Evolutionary conservation across 2,329 filamentous ascomycete genomes (phyloP).

Genomic region (Dryadomyces quercus-mongolicae): DNA sequence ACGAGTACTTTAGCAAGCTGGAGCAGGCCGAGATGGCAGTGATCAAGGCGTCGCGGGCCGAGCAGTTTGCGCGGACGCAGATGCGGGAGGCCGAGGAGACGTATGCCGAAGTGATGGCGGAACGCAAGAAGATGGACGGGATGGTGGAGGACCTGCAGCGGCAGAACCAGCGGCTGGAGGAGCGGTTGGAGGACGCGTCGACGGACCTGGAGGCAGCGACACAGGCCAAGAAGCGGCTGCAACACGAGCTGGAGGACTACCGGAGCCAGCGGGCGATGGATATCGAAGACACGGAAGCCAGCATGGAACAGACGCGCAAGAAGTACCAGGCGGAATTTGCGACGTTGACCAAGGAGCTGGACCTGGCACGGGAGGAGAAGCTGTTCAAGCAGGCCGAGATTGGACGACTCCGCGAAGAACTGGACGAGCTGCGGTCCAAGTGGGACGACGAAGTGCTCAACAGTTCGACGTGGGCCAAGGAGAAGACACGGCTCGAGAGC

Average conservation of each 20-base stretch:
- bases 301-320: constrained; percentile 91
- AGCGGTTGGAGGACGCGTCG: constrained; percentile 80
- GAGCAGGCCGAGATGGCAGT: constrained; percentile 95
- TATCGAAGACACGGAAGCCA: constrained; percentile 91
- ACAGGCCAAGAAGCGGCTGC: constrained; percentile 85
- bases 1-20: constrained; percentile 94
- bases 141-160: constrained; percentile 82
- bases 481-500: constrained; percentile 84
- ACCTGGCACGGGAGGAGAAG: constrained; percentile 82
- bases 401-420: constrained; percentile 79
- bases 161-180: constrained; percentile 80
- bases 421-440: constrained; percentile 87
- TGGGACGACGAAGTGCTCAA: constrained; percentile 98
- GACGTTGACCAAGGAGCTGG: constrained; percentile 79
- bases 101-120: constrained; percentile 79
- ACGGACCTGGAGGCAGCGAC: constrained; percentile 77
- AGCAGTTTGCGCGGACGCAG: constrained; percentile 87
- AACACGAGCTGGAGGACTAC: constrained; percentile 97
- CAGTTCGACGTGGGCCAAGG: constrained; percentile 96
- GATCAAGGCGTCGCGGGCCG: constrained; percentile 79
- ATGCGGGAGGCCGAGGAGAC: constrained; percentile 85
- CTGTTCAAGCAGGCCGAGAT: constrained; percentile 81
- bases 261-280: constrained; percentile 89
- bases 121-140: constrained; percentile 80
- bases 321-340: constrained; percentile 95